A percentile compares a stretch with the other conserved stretches of the same genome.
These are phyloP conservation scores for Camellia granthamiana DNA, from an alignment of 148 eudicot genomes.

Conservation along the genomic window DNA sequence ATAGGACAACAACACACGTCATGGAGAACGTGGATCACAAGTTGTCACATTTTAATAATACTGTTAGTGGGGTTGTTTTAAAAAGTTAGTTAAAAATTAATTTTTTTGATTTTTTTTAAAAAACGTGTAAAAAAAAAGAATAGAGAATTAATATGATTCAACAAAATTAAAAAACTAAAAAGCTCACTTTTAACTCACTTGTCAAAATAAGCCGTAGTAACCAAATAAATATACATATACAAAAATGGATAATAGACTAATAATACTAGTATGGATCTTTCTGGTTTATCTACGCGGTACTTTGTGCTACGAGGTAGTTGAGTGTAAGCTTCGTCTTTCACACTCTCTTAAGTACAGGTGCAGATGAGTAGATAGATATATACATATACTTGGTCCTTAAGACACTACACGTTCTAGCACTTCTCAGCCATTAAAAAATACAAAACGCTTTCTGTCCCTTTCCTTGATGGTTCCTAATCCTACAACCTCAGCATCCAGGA, in stretches of 20 bases:
- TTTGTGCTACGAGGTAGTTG: background rate
- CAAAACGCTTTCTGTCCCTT: no score
- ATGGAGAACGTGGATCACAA: background rate
- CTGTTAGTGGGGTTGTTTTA: no score
- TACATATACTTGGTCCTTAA: background rate
- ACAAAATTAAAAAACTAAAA: no score
- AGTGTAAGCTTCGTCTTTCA: constrained; percentile 12
- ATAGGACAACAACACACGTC: background rate
- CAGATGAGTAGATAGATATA: no score
- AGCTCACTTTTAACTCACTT: no score
- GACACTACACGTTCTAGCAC: background rate
- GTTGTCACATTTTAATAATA: background rate
- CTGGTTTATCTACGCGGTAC: constrained; percentile 8
- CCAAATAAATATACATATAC: no score
- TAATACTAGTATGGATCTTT: background rate
- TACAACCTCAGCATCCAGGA: background rate
- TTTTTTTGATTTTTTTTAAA: background rate
- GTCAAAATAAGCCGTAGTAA: no score
- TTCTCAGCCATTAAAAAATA: no score
- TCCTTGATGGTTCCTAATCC: background rate
- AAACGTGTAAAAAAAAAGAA: no score
- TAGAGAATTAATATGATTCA: no score
- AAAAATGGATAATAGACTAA: no score
- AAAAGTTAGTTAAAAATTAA: no score
- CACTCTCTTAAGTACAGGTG: background rate